These are phyloP conservation scores for Annona squamosa DNA, from an alignment of 164 flowering plant species.

Conservation along the genomic window DNA sequence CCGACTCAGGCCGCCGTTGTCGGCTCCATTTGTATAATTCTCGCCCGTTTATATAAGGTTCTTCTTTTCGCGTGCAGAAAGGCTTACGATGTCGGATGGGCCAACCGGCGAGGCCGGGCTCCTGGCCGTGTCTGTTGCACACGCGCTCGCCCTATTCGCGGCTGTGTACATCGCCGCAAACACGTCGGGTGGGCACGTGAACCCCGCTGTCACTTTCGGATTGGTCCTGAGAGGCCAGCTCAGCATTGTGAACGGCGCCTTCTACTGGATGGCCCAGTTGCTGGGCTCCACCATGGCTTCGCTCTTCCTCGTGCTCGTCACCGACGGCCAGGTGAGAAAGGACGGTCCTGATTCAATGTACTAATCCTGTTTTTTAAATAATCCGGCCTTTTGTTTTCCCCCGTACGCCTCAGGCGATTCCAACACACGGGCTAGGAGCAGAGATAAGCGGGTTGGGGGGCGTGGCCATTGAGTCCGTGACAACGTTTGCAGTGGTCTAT, in stretches of 20 bases:
- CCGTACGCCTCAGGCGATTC: slow-evolving; percentile 37
- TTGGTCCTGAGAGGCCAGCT: slow-evolving; percentile 70
- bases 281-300: slow-evolving; percentile 64
- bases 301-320: slow-evolving; percentile 40
- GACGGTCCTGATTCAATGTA: not conserved
- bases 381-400: not conserved
- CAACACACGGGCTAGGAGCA: slow-evolving; percentile 35
- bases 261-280: slow-evolving; percentile 70
- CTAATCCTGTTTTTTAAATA: no score
- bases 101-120: slow-evolving; percentile 27
- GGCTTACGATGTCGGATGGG: slow-evolving; percentile 35
- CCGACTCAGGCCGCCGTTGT: not conserved
- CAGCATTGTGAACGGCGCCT: slow-evolving; percentile 46
- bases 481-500: slow-evolving; percentile 70
- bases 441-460: slow-evolving; percentile 93
- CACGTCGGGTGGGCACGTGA: slow-evolving; percentile 75
- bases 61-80: slow-evolving; percentile 27
- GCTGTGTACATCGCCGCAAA: slow-evolving; percentile 46
- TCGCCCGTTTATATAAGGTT: no score
- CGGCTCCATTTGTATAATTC: no score
- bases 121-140: slow-evolving; percentile 47
- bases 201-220: slow-evolving; percentile 85
- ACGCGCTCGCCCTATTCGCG: slow-evolving; percentile 50
- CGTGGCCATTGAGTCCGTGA: slow-evolving; percentile 50
- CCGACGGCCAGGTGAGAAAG: slow-evolving; percentile 43